Evolutionary conservation across 1,284 basidiomycete species (phyloP).

Genomic region (Tilletiopsis washingtonensis): DNA sequence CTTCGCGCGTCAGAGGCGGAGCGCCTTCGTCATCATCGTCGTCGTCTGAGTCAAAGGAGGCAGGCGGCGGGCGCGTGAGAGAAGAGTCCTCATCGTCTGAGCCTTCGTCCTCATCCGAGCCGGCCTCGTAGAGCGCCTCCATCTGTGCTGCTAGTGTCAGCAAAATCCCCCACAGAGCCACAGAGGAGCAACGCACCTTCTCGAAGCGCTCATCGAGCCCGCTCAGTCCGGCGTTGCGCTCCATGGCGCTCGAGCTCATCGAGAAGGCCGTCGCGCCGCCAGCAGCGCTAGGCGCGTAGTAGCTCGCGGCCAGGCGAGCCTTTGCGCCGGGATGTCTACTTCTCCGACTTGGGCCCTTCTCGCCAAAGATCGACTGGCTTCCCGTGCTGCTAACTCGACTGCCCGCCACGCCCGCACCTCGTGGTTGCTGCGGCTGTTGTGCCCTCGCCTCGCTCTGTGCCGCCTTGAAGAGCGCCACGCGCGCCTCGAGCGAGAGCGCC

Average conservation of each 20-base stretch:
- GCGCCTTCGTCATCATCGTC: conserved; percentile 62
- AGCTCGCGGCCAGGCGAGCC: conserved; percentile 35
- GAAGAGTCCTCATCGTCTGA: conserved; percentile 58
- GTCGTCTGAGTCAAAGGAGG: no score
- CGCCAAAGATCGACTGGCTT: conserved; percentile 15
- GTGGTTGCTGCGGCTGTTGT: no score
- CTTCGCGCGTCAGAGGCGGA: conserved; percentile 66
- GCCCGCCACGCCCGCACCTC: no score
- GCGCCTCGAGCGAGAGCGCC: conserved; percentile 28
- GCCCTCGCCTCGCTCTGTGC: no score
- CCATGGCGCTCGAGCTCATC: conserved; percentile 96
- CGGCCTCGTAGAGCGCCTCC: conserved; percentile 51
- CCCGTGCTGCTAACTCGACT: conserved; percentile 18
- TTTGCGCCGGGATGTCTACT: conserved; percentile 27
- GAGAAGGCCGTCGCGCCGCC: conserved; percentile 41
- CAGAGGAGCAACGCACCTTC: conserved; percentile 58
- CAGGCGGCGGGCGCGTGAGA: no score
- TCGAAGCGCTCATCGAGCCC: conserved; percentile 90
- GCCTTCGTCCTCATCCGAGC: conserved; percentile 71
- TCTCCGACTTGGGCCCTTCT: conserved; percentile 3
- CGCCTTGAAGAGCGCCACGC: conserved; percentile 42
- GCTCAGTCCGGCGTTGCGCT: conserved; percentile 77
- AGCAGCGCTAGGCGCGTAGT: conserved; percentile 27
- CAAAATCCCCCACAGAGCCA: conserved; percentile 2
- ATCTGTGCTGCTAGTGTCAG: conserved; percentile 4